Evolutionary conservation across 352 stramenopile genomes (phyloP).

Genomic region (Phytophthora colocasiae): DNA sequence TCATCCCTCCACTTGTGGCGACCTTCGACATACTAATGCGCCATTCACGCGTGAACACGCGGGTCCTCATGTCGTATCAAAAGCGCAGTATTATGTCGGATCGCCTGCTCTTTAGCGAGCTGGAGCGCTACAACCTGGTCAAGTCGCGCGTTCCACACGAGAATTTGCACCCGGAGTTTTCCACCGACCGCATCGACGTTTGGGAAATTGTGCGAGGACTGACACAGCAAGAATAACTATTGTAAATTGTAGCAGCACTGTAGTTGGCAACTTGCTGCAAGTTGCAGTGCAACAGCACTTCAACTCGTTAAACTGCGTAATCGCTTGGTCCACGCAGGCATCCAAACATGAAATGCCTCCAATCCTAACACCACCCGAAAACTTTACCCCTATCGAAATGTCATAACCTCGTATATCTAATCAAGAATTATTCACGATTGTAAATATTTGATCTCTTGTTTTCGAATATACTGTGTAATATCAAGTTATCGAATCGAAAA

Average conservation of each 20-base stretch:
- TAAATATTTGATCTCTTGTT: too few relatives aligned
- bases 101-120: constrained; percentile 58
- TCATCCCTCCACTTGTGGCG: constrained; percentile 84
- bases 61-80: constrained; percentile 77
- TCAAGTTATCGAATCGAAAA: not conserved
- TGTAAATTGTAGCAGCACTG: constrained; percentile 11
- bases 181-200: constrained; percentile 51
- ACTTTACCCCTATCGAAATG: not conserved
- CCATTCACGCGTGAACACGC: constrained; percentile 42
- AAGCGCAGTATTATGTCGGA: constrained; percentile 71
- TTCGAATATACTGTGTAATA: too few relatives aligned
- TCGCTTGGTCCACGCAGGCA: constrained; percentile 6
- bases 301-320: constrained; percentile 21
- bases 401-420: too few relatives aligned
- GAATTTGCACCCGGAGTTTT: constrained; percentile 54
- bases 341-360: constrained; percentile 29
- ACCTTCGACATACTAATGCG: constrained; percentile 68
- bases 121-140: constrained; percentile 42
- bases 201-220: constrained; percentile 45
- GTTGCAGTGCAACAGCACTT: not conserved
- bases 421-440: too few relatives aligned
- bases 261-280: not conserved
- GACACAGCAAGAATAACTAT: constrained; percentile 14
- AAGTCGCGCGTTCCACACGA: constrained; percentile 35
- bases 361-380: constrained; percentile 4